A percentile compares a stretch with the other conserved stretches of the same genome.
phyloP scores from a whole-genome alignment of 2,329 filamentous ascomycete species.

The Aspergillus proliferans region DNA sequence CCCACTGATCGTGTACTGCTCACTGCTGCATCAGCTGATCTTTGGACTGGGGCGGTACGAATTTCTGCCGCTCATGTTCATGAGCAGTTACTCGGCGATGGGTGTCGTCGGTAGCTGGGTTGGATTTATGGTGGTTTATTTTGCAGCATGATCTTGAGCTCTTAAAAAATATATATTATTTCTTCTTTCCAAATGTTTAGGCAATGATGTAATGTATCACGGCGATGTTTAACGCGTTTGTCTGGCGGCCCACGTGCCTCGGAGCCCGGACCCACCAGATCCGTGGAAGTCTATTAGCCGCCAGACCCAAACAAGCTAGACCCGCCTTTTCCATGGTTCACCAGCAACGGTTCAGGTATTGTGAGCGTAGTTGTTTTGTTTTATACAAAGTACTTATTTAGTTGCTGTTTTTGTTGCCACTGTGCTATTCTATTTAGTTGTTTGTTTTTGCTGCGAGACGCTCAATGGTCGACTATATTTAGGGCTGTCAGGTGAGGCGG shows the following conservation, averaged over 20 bases:
- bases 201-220: slow-evolving; percentile 13
- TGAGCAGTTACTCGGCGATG: slow-evolving; percentile 84
- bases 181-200: not conserved
- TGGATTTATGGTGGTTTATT: slow-evolving; percentile 89
- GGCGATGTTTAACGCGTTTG: slow-evolving; percentile 13
- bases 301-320: slow-evolving; percentile 7
- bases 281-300: slow-evolving; percentile 14
- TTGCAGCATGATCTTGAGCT: slow-evolving; percentile 31
- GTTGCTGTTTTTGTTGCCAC: not conserved
- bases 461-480: too few relatives aligned
- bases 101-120: slow-evolving; percentile 96
- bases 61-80: slow-evolving; percentile 95
- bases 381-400: not conserved
- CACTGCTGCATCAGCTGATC: slow-evolving; percentile 71
- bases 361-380: not conserved
- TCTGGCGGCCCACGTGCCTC: slow-evolving; percentile 11
- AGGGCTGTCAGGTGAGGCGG: not conserved
- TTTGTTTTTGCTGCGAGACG: too few relatives aligned
- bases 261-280: slow-evolving; percentile 12
- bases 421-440: not conserved
- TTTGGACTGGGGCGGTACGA: slow-evolving; percentile 71
- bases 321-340: slow-evolving; percentile 7
- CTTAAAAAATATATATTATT: not conserved
- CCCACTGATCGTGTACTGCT: slow-evolving; percentile 83
- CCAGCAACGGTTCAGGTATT: slow-evolving; percentile 1